phyloP scores from a whole-genome alignment of 129 eudicot genomes.

The Scalesia atractyloides region DNA sequence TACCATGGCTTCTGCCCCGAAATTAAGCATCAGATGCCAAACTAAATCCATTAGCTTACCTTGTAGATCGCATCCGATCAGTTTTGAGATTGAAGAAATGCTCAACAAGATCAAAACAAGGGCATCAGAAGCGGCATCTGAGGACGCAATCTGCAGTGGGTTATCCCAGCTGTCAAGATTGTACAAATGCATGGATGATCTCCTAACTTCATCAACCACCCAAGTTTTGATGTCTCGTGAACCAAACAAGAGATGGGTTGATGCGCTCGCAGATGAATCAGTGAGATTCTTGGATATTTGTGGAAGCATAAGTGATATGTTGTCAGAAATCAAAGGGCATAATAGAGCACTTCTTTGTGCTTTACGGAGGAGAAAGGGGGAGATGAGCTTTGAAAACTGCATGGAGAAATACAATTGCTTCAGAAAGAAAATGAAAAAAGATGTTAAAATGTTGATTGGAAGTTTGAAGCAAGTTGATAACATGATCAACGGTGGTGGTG shows the following conservation, averaged over 20 bases:
- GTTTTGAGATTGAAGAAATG: constrained; percentile 30
- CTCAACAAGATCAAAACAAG: constrained; percentile 42
- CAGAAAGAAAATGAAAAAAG: constrained; percentile 53
- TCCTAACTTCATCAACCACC: constrained; percentile 35
- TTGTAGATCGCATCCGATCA: constrained; percentile 44
- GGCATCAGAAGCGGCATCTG: background rate
- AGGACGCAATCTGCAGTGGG: constrained; percentile 34
- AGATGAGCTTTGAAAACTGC: constrained; percentile 22
- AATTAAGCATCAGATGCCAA: constrained; percentile 27
- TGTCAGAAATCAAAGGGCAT: constrained; percentile 37
- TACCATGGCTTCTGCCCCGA: constrained; percentile 36
- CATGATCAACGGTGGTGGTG: constrained; percentile 11
- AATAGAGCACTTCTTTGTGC: constrained; percentile 43
- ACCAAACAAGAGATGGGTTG: constrained; percentile 31
- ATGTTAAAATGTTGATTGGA: constrained; percentile 27
- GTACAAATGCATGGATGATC: constrained; percentile 43
- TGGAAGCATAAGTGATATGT: constrained; percentile 28
- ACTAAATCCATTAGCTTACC: constrained; percentile 62
- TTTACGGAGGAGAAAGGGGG: constrained; percentile 43
- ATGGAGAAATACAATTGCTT: constrained; percentile 31
- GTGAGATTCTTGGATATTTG: constrained; percentile 39
- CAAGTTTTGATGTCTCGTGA: constrained; percentile 32
- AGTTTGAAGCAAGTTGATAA: constrained; percentile 45
- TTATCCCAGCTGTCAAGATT: constrained; percentile 44
- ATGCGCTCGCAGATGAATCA: constrained; percentile 37